These are phyloP conservation scores for Tylopilus sp. DNA, from an alignment of 768 basidiomycete genomes.

Conservation along the genomic window DNA sequence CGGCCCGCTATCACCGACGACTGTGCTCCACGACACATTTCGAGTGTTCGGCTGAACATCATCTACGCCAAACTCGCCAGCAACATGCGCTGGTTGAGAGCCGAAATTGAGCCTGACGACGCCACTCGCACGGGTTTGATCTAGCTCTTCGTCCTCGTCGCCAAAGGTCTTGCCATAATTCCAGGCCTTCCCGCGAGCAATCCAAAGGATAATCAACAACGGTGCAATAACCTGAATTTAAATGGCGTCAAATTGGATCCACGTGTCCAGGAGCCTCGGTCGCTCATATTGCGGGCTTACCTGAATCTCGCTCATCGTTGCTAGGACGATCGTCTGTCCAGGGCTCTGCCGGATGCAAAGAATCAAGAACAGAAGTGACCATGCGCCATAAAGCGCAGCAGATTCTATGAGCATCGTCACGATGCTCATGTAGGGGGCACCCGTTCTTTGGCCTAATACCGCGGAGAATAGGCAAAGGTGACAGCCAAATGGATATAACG, in stretches of 20 bases:
- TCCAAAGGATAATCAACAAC: conserved; percentile 25
- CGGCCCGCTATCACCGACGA: too few relatives aligned
- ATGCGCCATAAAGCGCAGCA: conserved; percentile 21
- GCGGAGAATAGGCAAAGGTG: background rate
- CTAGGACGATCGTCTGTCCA: conserved; percentile 19
- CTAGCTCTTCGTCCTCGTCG: background rate
- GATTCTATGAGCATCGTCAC: conserved; percentile 25
- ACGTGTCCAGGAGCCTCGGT: background rate
- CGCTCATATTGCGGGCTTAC: conserved; percentile 4
- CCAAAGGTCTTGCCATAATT: background rate
- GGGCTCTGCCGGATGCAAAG: conserved; percentile 14
- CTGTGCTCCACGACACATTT: conserved; percentile 12
- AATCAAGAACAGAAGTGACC: conserved; percentile 24
- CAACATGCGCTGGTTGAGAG: background rate
- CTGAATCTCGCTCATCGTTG: conserved; percentile 24
- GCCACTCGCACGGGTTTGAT: background rate
- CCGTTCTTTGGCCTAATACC: conserved; percentile 10
- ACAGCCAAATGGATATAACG: background rate
- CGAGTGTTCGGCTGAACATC: background rate
- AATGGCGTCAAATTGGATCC: background rate
- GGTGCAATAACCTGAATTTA: conserved; percentile 21
- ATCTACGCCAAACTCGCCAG: background rate
- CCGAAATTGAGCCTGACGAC: conserved; percentile 6
- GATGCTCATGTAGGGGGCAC: conserved; percentile 22
- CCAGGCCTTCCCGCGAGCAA: conserved; percentile 22